These are phyloP conservation scores for Aureobasidium sp. DNA, from an alignment of 2,329 filamentous ascomycete species.

Conservation along the genomic window DNA sequence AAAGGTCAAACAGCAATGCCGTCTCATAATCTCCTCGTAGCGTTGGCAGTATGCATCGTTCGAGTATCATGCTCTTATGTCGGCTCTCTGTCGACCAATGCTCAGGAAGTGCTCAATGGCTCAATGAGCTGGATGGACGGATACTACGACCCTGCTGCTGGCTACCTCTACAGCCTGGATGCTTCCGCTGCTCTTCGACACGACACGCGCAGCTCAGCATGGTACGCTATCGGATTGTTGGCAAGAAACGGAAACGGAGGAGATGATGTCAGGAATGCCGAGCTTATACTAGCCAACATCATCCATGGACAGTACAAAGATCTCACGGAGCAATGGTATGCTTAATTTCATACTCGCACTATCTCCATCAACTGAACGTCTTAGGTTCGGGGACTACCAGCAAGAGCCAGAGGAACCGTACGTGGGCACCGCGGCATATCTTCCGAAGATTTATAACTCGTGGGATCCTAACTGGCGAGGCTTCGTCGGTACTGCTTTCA, in stretches of 20 bases:
- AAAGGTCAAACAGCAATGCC: neutral
- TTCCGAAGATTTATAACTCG: constrained; percentile 45
- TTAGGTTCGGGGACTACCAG: constrained; percentile 46
- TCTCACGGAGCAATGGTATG: constrained; percentile 48
- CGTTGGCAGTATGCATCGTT: neutral
- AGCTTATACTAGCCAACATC: constrained; percentile 49
- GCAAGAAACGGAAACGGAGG: constrained; percentile 50
- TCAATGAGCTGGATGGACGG: constrained; percentile 51
- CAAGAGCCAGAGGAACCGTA: constrained; percentile 51
- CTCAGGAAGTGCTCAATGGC: constrained; percentile 32
- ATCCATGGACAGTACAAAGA: constrained; percentile 49
- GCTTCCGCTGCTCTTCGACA: constrained; percentile 44
- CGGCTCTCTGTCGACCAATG: constrained; percentile 3
- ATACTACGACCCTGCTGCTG: constrained; percentile 46
- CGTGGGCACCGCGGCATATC: constrained; percentile 47
- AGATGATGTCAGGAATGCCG: constrained; percentile 44
- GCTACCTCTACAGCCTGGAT: constrained; percentile 48
- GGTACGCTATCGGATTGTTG: constrained; percentile 54
- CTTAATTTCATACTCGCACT: constrained; percentile 16
- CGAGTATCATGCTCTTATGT: constrained; percentile 9
- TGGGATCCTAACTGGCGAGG: constrained; percentile 62
- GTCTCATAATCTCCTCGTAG: neutral
- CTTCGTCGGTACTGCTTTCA: constrained; percentile 53
- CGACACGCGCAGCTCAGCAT: constrained; percentile 51
- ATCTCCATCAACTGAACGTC: neutral